A percentile compares a stretch with the other conserved stretches of the same genome.
phyloP scores from a whole-genome alignment of 148 eudicot species.

The Rhododendron ovatum region DNA sequence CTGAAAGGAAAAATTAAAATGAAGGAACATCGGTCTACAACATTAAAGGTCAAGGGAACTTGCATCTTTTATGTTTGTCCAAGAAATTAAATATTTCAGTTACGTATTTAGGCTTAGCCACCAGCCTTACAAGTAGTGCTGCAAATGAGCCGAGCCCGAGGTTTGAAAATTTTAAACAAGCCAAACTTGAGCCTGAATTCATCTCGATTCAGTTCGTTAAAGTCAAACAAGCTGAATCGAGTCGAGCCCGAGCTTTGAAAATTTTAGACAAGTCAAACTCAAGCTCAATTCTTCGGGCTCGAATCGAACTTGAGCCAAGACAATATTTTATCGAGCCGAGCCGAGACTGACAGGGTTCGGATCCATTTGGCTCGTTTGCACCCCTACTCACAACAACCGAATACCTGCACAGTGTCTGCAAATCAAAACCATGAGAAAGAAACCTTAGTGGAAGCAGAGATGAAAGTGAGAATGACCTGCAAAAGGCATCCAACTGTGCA shows the following conservation, averaged over 20 bases:
- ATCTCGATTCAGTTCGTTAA: no score
- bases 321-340: no score
- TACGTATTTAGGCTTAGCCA: not conserved
- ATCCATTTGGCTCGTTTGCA: no score
- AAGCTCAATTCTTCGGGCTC: no score
- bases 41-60: not conserved
- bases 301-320: no score
- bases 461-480: slow-evolving; percentile 47
- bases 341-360: no score
- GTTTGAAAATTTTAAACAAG: no score
- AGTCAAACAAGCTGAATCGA: no score
- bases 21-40: not conserved
- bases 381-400: not conserved
- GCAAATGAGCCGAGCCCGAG: no score
- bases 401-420: not conserved
- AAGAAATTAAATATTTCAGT: not conserved
- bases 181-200: no score
- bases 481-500: slow-evolving; percentile 81
- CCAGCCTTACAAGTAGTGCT: not conserved
- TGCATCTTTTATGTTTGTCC: not conserved
- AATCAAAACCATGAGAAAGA: not conserved
- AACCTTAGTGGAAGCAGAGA: not conserved
- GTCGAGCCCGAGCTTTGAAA: no score
- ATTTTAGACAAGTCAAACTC: no score
- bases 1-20: not conserved